Evolutionary conservation across 1,139 yeast species (phyloP), one percentile per base, ranked within the genome.

Genomic region (Petasospora fabianii): DNA sequence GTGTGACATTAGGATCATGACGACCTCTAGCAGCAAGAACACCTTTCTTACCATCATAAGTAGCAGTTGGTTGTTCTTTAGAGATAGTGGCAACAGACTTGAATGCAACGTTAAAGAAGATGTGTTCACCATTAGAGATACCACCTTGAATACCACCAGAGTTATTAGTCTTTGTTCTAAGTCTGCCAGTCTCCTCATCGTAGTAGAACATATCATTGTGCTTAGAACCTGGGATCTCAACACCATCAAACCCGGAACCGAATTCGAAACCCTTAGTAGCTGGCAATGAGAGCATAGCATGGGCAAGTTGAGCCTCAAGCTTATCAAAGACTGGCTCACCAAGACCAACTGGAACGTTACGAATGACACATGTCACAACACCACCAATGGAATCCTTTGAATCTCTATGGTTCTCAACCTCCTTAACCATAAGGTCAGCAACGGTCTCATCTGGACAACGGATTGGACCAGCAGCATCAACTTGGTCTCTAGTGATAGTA

Each of bases 131-230:
- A 62, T 92, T 92, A 41, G 96, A 71, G 56, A 92, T 92, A 58
- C 98, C 98, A 57, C 98, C 98, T 69, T 92, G 98, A 46, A 90
- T 77, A 65, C 98, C 98, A 54, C 98, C 98, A 24, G 96, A 85
- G 66, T 84, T 82, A 68, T 94, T 92, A 24, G 97, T 90, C 53
- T 64, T 72, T 24, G 98, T 92, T 62, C 88, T 82, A 61, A 92
- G 73, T 54, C 74, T 73, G 21, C 78, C 69, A 15, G 70, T 60
- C 18, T 65, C 64, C 46, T 70, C 76, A 52, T 77, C 82, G 53
- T 61, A 73, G 55, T 72, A 71, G 64, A 90, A 90, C 27, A 92
- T 74, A 64, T 92, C 98, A 57, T 92, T 92, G 68, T 92, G 98
- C 63, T 83, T 64, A 17, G 97, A 90, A 20, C 98, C 98, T 36